phyloP scores from a whole-genome alignment of 2,329 filamentous ascomycete genomes.

The Aspergillus unguis region DNA sequence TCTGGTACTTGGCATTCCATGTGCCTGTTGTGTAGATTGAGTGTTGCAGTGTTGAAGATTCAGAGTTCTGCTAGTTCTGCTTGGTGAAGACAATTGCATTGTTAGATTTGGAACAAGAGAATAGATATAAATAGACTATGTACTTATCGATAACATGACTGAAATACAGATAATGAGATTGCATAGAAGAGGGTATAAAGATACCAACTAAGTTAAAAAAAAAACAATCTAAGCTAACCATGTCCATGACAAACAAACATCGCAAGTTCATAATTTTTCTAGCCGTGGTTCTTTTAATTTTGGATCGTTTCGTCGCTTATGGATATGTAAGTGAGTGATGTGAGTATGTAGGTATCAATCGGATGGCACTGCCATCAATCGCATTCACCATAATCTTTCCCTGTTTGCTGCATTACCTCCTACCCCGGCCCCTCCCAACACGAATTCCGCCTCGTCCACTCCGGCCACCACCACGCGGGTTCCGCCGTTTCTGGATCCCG shows the following conservation, averaged over 20 bases:
- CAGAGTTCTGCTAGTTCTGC: too few relatives aligned
- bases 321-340: background rate
- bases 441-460: slow-evolving; percentile 19
- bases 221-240: background rate
- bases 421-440: slow-evolving; percentile 7
- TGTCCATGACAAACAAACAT: background rate
- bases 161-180: background rate
- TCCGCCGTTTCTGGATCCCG: slow-evolving; percentile 24
- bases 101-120: background rate
- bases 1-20: too few relatives aligned
- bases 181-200: slow-evolving; percentile 9
- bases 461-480: slow-evolving; percentile 8
- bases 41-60: too few relatives aligned
- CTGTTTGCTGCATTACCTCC: background rate
- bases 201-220: slow-evolving; percentile 7
- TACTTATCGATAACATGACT: background rate
- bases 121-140: too few relatives aligned
- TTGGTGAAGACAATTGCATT: too few relatives aligned
- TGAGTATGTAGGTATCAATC: background rate
- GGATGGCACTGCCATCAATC: background rate
- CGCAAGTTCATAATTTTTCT: slow-evolving; percentile 8
- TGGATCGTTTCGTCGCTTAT: background rate
- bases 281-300: background rate
- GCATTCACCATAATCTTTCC: background rate
- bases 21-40: too few relatives aligned